Evolutionary conservation across 225 moss, liverwort and hornwort species (phyloP), one percentile per base, ranked within the genome.

Genomic region (Sphagnum contortum): DNA sequence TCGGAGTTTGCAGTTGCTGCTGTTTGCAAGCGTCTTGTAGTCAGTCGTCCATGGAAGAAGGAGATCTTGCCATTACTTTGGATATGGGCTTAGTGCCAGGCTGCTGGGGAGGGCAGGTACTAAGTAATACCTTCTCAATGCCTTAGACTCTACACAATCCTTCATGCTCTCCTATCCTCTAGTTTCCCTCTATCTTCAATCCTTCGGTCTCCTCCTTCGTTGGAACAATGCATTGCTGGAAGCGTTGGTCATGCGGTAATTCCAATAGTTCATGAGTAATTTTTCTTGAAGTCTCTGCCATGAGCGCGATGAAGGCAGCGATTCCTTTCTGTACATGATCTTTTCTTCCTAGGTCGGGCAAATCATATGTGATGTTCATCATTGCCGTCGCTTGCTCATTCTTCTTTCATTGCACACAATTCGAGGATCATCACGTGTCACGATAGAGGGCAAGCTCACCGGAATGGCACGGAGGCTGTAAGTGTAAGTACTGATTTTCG

Each of bases 81-180:
- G 83, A 91, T 56, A 81, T 94, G 88, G 91, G 91, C 71, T 80
- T 79, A 69, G 81, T 79, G 45, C 91, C 94, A 2, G 29, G 29
- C 29, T 29, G 29, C 29, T 94, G 90, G 94, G 91, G 84, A 57
- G 94, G 94, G 57, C 94, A 94, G 94, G 94, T 94, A 84, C 74
- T 57, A 57, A 3, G 10, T 57, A 29, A 57, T 58, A 13, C 58
- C 44, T 5, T 44, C 12, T 13, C 58, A 58, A 58, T 58, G 58
- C 44, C 9, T 13, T 58, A 13, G 58, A 64, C 50, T 49, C 5
- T 46, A 52, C 5, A 7, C 8, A 45, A 55, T 48, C 5, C 47
- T 4, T 50, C 0, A 4, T 62, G 13, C 5, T 57, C 7, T 44
- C 47, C 63, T 1, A 50, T n/a, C 14, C 47, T 47, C 8, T 13